phyloP scores from a whole-genome alignment of 1,284 basidiomycete genomes.

The Rhodotorula sp. region DNA sequence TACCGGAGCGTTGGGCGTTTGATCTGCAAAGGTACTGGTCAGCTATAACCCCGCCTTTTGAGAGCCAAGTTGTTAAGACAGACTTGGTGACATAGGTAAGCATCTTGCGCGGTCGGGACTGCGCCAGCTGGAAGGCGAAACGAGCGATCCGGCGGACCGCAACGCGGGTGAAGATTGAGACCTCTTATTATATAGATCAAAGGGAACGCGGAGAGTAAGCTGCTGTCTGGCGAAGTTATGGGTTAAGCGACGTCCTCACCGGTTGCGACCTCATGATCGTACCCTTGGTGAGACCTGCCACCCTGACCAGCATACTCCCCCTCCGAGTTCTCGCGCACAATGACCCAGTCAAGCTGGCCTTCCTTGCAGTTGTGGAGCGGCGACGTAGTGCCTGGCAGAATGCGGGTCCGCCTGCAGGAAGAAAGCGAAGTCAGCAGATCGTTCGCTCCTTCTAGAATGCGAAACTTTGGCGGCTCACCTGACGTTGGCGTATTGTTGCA shows the following conservation, averaged over 20 bases:
- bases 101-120: constrained; percentile 55
- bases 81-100: constrained; percentile 58
- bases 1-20: constrained; percentile 45
- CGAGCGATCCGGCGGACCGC: constrained; percentile 59
- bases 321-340: constrained; percentile 60
- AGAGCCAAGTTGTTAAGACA: too few species aligned
- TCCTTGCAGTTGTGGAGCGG: constrained; percentile 51
- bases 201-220: too few species aligned
- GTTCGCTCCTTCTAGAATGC: background rate
- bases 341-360: constrained; percentile 56
- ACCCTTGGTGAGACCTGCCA: constrained; percentile 52
- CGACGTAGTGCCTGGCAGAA: constrained; percentile 57
- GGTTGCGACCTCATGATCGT: constrained; percentile 49
- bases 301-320: constrained; percentile 60
- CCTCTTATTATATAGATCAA: constrained; percentile 42
- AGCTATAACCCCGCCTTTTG: too few species aligned
- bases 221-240: too few species aligned
- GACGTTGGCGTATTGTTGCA: constrained; percentile 61
- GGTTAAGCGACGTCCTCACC: background rate
- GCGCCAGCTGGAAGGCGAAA: constrained; percentile 59
- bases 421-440: background rate
- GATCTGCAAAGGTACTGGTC: too few species aligned
- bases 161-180: constrained; percentile 55
- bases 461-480: constrained; percentile 47
- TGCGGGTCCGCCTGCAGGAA: constrained; percentile 46